Evolutionary conservation across 2,329 filamentous ascomycete species (phyloP), one percentile per base, ranked within the genome.

Genomic region (Tolypocladium tropicale): DNA sequence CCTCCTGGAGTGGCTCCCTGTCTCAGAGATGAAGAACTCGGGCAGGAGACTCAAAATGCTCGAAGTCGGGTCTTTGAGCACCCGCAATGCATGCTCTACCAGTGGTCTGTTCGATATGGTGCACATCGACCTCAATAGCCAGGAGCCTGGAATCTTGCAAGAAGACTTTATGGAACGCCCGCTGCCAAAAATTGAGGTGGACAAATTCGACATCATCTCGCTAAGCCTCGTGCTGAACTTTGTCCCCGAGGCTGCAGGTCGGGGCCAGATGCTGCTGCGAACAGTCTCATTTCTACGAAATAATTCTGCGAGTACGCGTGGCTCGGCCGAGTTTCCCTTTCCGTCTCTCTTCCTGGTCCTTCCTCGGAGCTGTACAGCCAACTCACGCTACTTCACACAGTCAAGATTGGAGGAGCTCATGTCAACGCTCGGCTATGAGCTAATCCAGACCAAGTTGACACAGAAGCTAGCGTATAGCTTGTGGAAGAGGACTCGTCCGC

Each of bases 81-180:
- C 85, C 3, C 80, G 81, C 41, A 99, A 99, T 69, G 88, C 87
- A 16, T 95, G 91, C 70, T 93, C 91, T 0, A 82, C 77, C 58
- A 88, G 86, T 59, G 78, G 78, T 7, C 68, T 81, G 48, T 88
- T 97, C 63, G 77, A 88, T 37, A 83, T 95, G 64, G 81, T 85
- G 59, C 83, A 91, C 60, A 96, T 99, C 68, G 94, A 99, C 67
- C 75, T 99, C 56, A 89, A 95, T 71, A 94, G 91, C 58, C 90
- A 95, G 67, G 86, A 85, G 51, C 78, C 86, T 1, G 85, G 84
- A 0, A 99, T 99, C 61, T 68, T 85, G 56, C 84, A 95, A 70
- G 90, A 96, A 68, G 90, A 99, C 70, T 97, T 99, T 66, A 96
- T 99, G 92, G 75, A 90, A 62, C 80, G 91, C 30, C 89, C 91